phyloP scores from a whole-genome alignment of 345 rosid genomes.

The Pelargonium nanum region DNA sequence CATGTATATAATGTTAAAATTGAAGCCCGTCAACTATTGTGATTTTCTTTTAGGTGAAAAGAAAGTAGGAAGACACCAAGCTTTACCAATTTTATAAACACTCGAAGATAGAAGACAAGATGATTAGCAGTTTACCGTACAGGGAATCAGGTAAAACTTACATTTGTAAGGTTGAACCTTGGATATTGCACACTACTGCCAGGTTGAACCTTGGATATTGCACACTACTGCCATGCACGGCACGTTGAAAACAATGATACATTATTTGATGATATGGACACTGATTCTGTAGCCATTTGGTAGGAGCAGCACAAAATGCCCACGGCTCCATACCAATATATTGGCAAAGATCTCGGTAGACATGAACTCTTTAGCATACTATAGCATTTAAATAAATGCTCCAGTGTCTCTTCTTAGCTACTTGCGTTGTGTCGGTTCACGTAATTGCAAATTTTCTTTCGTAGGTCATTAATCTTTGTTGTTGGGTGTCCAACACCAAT shows the following conservation, averaged over 20 bases:
- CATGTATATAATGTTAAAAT: not conserved
- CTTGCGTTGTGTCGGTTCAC: too few species aligned
- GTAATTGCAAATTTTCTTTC: too few species aligned
- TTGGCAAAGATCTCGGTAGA: too few species aligned
- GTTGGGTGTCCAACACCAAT: too few species aligned
- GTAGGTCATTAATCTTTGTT: too few species aligned
- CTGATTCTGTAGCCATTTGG: too few species aligned
- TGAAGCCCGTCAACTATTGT: not conserved
- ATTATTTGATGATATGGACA: not conserved
- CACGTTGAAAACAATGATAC: constrained; percentile 12
- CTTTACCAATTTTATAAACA: too few species aligned
- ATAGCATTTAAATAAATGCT: too few species aligned
- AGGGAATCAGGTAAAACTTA: not conserved
- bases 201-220: not conserved
- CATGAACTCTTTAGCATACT: too few species aligned
- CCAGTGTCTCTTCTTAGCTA: too few species aligned
- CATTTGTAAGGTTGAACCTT: not conserved
- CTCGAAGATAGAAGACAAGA: too few species aligned
- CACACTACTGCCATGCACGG: constrained; percentile 3
- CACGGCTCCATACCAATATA: not conserved
- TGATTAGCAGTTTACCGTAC: not conserved
- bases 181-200: not conserved
- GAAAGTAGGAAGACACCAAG: not conserved
- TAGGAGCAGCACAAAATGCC: not conserved
- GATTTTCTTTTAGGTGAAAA: not conserved